Evolutionary conservation across 768 basidiomycete genomes (phyloP).

Genomic region (Postia placenta): DNA sequence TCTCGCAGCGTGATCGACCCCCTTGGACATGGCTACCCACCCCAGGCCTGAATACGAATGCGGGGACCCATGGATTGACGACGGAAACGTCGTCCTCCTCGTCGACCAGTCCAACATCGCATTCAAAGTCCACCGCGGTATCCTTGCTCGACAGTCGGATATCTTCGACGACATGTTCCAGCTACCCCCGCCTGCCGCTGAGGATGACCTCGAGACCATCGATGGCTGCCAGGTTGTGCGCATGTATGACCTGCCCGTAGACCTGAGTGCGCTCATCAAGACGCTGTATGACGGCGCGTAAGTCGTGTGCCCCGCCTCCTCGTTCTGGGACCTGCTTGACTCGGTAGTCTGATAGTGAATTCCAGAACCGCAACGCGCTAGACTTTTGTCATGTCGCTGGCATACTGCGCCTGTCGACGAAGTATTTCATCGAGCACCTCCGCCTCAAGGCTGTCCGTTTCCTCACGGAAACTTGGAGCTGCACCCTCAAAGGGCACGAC

Average conservation of each 20-base stretch:
- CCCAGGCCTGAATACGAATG: slow-evolving; percentile 8
- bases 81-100: slow-evolving; percentile 51
- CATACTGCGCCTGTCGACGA: slow-evolving; percentile 51
- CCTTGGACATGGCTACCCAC: background rate
- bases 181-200: slow-evolving; percentile 31
- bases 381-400: slow-evolving; percentile 54
- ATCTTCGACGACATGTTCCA: slow-evolving; percentile 52
- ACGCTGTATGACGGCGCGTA: slow-evolving; percentile 55
- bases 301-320: slow-evolving; percentile 18
- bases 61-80: slow-evolving; percentile 53
- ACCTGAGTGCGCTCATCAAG: slow-evolving; percentile 44
- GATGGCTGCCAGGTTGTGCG: slow-evolving; percentile 46
- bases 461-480: slow-evolving; percentile 45
- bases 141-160: slow-evolving; percentile 47
- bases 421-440: slow-evolving; percentile 50
- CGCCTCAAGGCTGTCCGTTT: slow-evolving; percentile 45
- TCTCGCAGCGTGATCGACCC: background rate
- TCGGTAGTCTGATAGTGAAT: slow-evolving; percentile 9
- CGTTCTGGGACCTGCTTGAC: slow-evolving; percentile 6
- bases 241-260: slow-evolving; percentile 46
- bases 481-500: slow-evolving; percentile 51
- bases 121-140: slow-evolving; percentile 46
- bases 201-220: slow-evolving; percentile 26
- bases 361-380: slow-evolving; percentile 33
- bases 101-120: slow-evolving; percentile 33